Conservation (phyloP, 2,329 filamentous ascomycete genomes). For the Teratosphaeria pseudoeucalypti region DNA sequence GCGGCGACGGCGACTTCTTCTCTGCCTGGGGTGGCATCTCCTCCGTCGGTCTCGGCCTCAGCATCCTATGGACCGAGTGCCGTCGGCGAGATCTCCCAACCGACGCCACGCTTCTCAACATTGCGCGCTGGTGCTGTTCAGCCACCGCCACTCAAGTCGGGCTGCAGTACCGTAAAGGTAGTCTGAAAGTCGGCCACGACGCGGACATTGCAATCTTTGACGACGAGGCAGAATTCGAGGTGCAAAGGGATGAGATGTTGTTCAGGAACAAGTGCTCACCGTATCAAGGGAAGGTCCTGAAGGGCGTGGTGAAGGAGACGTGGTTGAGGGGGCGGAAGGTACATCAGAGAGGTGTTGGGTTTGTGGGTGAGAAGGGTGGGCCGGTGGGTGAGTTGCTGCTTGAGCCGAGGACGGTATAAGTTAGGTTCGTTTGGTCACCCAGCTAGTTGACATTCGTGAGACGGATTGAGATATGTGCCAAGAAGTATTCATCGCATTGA, state of each 20-base stretch:
- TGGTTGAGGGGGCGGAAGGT: constrained; percentile 70
- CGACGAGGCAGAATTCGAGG: constrained; percentile 65
- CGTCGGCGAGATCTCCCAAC: constrained; percentile 46
- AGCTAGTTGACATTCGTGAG: neutral
- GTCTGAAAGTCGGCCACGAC: constrained; percentile 69
- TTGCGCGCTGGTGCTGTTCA: constrained; percentile 74
- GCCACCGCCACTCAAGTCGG: constrained; percentile 87
- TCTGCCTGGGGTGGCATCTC: constrained; percentile 94
- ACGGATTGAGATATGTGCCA: neutral
- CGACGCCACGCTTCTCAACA: constrained; percentile 56
- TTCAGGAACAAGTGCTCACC: constrained; percentile 91
- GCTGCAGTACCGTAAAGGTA: constrained; percentile 70
- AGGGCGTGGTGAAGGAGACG: constrained; percentile 71
- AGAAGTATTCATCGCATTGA: neutral
- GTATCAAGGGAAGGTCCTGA: constrained; percentile 71
- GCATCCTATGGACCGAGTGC: constrained; percentile 76
- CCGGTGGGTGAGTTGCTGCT: constrained; percentile 42
- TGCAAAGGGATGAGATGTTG: constrained; percentile 65
- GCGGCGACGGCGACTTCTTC: constrained; percentile 71
- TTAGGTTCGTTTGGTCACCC: neutral
- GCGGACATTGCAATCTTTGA: constrained; percentile 91
- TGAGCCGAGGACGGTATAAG: constrained; percentile 32
- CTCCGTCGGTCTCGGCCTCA: constrained; percentile 82
- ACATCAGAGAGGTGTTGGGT: constrained; percentile 57
- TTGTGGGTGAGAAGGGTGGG: constrained; percentile 46